phyloP scores from a whole-genome alignment of 306 rosid genomes.

The Betula pendula region DNA sequence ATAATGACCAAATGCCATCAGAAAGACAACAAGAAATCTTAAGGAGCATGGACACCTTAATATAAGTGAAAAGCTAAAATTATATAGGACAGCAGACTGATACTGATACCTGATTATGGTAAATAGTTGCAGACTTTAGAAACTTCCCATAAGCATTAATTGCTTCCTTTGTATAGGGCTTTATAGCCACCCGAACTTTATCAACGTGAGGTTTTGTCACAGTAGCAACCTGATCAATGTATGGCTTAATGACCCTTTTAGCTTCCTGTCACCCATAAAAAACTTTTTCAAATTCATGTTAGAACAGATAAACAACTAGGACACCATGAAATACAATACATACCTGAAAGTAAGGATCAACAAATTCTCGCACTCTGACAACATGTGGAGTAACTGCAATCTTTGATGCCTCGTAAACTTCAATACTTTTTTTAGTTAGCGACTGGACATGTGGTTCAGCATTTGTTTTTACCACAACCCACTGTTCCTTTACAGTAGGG shows the following conservation, averaged over 20 bases:
- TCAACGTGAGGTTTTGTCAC: constrained; percentile 83
- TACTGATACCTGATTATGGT: constrained; percentile 71
- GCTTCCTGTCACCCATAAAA: constrained; percentile 63
- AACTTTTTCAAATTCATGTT: constrained; percentile 27
- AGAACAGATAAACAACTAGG: constrained; percentile 11
- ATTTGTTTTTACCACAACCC: constrained; percentile 57
- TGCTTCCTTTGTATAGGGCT: constrained; percentile 63
- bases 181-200: constrained; percentile 61
- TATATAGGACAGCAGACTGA: not conserved
- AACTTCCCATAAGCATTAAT: constrained; percentile 69
- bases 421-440: constrained; percentile 51
- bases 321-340: not conserved
- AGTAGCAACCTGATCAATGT: constrained; percentile 78
- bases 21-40: not conserved
- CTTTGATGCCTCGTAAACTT: constrained; percentile 67
- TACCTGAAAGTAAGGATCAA: constrained; percentile 88
- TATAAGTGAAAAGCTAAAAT: not conserved
- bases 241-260: constrained; percentile 80
- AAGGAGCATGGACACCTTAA: not conserved
- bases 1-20: not conserved
- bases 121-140: constrained; percentile 75
- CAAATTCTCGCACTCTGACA: constrained; percentile 61
- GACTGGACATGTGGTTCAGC: constrained; percentile 70
- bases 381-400: constrained; percentile 62
- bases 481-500: constrained; percentile 62